Evolutionary conservation across 2,329 filamentous ascomycete genomes (phyloP), one percentile per base, ranked within the genome.

Genomic region (Byssothecium circinans): DNA sequence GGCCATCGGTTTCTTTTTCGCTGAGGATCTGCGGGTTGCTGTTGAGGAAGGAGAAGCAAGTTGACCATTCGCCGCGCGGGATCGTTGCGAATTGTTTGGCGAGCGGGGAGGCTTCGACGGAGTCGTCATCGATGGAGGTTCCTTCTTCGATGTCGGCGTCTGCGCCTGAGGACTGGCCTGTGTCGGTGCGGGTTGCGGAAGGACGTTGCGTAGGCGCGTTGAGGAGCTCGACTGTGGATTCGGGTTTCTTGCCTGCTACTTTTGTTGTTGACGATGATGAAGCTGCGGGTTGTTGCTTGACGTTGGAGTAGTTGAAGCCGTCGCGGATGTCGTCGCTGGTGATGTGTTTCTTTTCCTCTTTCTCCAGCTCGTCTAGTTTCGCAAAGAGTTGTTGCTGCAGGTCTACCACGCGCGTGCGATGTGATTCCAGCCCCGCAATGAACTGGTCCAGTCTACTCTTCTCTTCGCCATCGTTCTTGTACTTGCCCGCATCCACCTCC

Each of bases 271-370:
- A 60, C 5, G 65, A 56, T 32, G 56, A 53, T 2, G 69, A 44
- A 19, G 63, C 47, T 1, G 58, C 47, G 2, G 63, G 57, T 8
- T 61, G 50, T 39, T 60, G 61, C 30, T 82, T 78, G 44, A 99
- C 84, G 57, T 87, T 82, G 2, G 91, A 95, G 69, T 84, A 92
- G 73, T 95, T 85, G 69, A 99, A 99, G 5, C 94, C 94, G 2
- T 87, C 91, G 64, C 91, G 88, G 60, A 95, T 84, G 57, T 83
- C 81, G 57, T 96, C 91, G 67, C 91, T 97, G 10, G 94, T 99
- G 55, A 99, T 99, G 76, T 97, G 96, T 68, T 81, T 83, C 50
- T 81, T 76, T 59, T 96, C 91, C 57, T 94, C 88, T 69, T 85
- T 87, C 75, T 97, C 89, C 33, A 99, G 78, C 71, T 91, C 84